Evolutionary conservation across 345 rosid species (phyloP), one percentile per base, ranked within the genome.

Genomic region (Hibiscus tridactylites): DNA sequence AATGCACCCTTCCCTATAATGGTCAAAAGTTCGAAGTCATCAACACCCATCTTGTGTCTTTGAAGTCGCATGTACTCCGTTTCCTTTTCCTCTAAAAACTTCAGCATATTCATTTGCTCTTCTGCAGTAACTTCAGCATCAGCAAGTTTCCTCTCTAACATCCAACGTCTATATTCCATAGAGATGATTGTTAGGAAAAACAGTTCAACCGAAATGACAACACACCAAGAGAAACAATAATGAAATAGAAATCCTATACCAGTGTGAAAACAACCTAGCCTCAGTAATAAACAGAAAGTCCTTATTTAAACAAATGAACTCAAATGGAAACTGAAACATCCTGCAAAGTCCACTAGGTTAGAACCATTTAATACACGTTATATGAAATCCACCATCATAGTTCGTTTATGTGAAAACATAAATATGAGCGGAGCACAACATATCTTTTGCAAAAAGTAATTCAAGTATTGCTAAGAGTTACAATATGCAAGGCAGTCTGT

Each of bases 1-100:
- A 83, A 83, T 76, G 87, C 87, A 75, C 87, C 87, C 8, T 82
- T 77, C 69, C 87, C 87, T 68, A 83, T 83, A 72, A 83, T 81
- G 68, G 79, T 83, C 73, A 83, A 65, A 19, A 77, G 74, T 71
- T 83, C 84, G 26, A 83, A 83, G 71, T 83, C 86, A 70, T 83
- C 86, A 77, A 79, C 86, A 11, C 82, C 82, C 75, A 81, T 81
- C 63, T 83, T 83, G 50, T 75, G 83, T 75, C 84, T 79, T 68
- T 83, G 87, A 64, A 79, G 49, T 66, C 87, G 83, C 83, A 75
- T 83, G 63, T 79, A 83, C 60, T 83, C 84, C 10, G 79, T 79
- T 70, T 83, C 87, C 47, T 75, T 83, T 64, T 81, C 67, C 79
- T 83, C 87, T 62, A 83, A 75, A 42, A 73, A 65, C 50, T 83